Base-by-base conservation (phyloP, 805 yeast genomes). In the Ogataea trehalophila region DNA sequence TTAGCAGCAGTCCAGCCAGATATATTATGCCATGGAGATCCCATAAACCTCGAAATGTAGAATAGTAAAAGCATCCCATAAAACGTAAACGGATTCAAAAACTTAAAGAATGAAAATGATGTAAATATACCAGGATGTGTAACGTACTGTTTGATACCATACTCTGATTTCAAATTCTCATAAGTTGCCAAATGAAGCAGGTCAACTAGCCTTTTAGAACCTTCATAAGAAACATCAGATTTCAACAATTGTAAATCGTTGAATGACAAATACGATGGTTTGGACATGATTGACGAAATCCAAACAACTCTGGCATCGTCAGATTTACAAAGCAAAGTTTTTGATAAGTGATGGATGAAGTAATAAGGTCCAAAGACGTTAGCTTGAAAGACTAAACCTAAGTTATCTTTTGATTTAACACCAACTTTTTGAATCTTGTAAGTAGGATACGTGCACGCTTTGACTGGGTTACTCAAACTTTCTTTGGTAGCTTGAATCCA, bases 281-380 rank as follows among this genome's bases (percentile, higher is more conserved):
- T 78, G 0, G 96, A 82, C 81, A 89, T 87, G 38, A 87, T 69
- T 40, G 95, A 85, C 2, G 95, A 83, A 36, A 94, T 80, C 97
- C 97, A 91, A 26, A 90, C 71, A 36, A 90, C 71, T 47, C 77
- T 76, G 0, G 94, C 90, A 31, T 69, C 67, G 2, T 72, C 69
- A 0, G 64, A 59, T 23, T 59, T 56, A 3, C 67, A 62, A 9
- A 66, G 54, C n/a, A 91, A 67, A 35, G 80, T 66, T 2, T 79
- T 79, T 37, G 73, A 64, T 18, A 92, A 67, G 52, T 78, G 81
- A 55, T 85, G 87, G 45, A 91, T 74, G 45, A 94, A 69, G 65
- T 83, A 94, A 69, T 87, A 91, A 2, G 98, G 98, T 0, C 96
- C 96, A 68, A 94, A 88, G n/a, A 92, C 96, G 62, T 94, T 94